Evolutionary conservation across 352 stramenopile genomes (phyloP).

Genomic region (Aphanomyces stellatus): DNA sequence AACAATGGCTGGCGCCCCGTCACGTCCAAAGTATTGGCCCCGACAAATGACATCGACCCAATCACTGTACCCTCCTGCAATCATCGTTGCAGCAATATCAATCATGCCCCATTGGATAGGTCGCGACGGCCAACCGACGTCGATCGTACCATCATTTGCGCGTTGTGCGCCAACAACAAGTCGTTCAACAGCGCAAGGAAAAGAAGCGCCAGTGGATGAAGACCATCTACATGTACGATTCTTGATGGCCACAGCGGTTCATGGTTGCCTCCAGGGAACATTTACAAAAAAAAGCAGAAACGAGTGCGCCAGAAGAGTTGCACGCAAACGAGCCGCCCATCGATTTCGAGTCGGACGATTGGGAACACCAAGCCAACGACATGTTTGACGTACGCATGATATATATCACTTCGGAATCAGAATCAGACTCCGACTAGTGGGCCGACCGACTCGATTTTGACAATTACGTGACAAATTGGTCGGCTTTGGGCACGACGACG

Average conservation of each 20-base stretch:
- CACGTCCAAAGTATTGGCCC: slow-evolving; percentile 64
- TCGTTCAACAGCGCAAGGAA: slow-evolving; percentile 36
- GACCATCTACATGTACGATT: slow-evolving; percentile 62
- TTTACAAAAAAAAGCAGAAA: slow-evolving; percentile 13
- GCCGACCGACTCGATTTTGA: slow-evolving; percentile 57
- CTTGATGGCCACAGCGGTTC: slow-evolving; percentile 23
- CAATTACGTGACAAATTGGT: slow-evolving; percentile 60
- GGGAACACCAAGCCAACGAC: slow-evolving; percentile 53
- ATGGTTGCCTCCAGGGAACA: slow-evolving; percentile 8
- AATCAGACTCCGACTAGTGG: slow-evolving; percentile 29
- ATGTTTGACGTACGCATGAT: slow-evolving; percentile 33
- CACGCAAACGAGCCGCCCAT: slow-evolving; percentile 26
- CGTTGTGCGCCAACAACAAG: slow-evolving; percentile 45
- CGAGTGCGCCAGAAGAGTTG: no score
- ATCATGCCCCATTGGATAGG: not conserved
- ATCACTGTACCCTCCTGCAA: slow-evolving; percentile 24
- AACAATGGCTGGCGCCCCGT: slow-evolving; percentile 89
- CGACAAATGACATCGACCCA: slow-evolving; percentile 43
- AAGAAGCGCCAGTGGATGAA: slow-evolving; percentile 79
- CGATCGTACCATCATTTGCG: slow-evolving; percentile 38
- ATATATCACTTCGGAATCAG: not conserved
- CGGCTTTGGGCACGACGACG: slow-evolving; percentile 44
- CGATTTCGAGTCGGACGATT: slow-evolving; percentile 62
- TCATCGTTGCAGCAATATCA: not conserved
- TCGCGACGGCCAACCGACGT: slow-evolving; percentile 32